phyloP scores from a whole-genome alignment of 75 land plant species.

The Sequoia sempervirens region DNA sequence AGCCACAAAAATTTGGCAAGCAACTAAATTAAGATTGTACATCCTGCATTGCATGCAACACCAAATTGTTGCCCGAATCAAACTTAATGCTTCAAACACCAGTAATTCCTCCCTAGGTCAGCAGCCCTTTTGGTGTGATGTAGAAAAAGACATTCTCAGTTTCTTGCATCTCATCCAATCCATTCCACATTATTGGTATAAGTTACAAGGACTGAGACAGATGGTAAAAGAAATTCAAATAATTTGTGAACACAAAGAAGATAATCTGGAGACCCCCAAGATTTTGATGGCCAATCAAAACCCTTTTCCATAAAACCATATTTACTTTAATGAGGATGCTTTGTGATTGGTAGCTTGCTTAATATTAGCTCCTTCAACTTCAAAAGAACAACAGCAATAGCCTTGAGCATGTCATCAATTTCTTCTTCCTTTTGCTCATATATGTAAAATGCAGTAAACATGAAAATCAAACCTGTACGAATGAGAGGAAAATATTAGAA shows the following conservation, averaged over 20 bases:
- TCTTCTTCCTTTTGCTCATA: constrained; percentile 65
- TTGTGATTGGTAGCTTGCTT: not conserved
- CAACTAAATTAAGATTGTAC: not conserved
- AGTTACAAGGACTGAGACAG: not conserved
- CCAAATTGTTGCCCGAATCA: not conserved
- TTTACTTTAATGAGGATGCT: not conserved
- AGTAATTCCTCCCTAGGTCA: not conserved
- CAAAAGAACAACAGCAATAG: not conserved
- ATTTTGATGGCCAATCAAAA: not conserved
- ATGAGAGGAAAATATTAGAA: not conserved
- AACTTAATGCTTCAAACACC: not conserved
- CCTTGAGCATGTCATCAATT: constrained; percentile 24
- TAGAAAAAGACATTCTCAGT: not conserved
- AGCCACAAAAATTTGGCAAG: not conserved
- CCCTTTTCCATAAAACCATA: not conserved
- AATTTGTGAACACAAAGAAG: not conserved
- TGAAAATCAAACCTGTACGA: constrained; percentile 33
- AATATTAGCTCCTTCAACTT: not conserved
- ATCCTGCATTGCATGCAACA: not conserved
- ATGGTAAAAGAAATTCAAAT: not conserved
- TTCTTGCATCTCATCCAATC: not conserved
- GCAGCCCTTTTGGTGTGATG: not conserved
- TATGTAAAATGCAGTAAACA: constrained; percentile 46
- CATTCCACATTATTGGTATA: not conserved
- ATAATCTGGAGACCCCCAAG: not conserved